phyloP scores from a whole-genome alignment of 1,139 yeast species.

The Starmera stellimalicola region DNA sequence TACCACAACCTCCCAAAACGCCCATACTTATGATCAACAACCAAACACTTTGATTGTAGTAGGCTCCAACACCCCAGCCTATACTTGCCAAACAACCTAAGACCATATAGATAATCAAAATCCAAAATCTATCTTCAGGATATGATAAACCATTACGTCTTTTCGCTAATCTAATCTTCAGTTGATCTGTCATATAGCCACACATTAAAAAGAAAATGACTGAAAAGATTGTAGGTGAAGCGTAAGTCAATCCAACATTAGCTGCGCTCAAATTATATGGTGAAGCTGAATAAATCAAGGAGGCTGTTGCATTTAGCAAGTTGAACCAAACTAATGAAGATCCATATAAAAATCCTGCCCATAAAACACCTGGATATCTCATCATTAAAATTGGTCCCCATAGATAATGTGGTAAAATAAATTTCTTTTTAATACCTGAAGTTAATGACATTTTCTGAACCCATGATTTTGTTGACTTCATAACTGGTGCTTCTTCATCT shows the following conservation, averaged over 20 bases:
- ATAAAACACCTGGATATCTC: conserved; percentile 47
- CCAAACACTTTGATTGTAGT: conserved; percentile 38
- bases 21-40: conserved; percentile 47
- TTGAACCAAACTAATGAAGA: conserved; percentile 50
- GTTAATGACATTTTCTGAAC: conserved; percentile 27
- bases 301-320: conserved; percentile 37
- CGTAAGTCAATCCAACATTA: conserved; percentile 33
- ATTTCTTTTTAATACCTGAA: conserved; percentile 23
- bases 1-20: conserved; percentile 35
- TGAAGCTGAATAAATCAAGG: conserved; percentile 29
- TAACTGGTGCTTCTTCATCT: conserved; percentile 5
- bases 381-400: conserved; percentile 33
- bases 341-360: conserved; percentile 58
- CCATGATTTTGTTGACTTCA: conserved; percentile 22
- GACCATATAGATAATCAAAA: conserved; percentile 23
- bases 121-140: conserved; percentile 36
- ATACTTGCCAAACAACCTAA: conserved; percentile 30
- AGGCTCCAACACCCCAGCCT: conserved; percentile 35
- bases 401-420: conserved; percentile 24
- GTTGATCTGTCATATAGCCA: conserved; percentile 30
- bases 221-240: conserved; percentile 31
- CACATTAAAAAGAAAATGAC: conserved; percentile 25
- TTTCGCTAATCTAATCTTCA: conserved; percentile 28
- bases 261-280: conserved; percentile 34
- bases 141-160: conserved; percentile 28